Conservation (phyloP, 2,329 filamentous ascomycete species). For the Trichophyton rubrum region DNA sequence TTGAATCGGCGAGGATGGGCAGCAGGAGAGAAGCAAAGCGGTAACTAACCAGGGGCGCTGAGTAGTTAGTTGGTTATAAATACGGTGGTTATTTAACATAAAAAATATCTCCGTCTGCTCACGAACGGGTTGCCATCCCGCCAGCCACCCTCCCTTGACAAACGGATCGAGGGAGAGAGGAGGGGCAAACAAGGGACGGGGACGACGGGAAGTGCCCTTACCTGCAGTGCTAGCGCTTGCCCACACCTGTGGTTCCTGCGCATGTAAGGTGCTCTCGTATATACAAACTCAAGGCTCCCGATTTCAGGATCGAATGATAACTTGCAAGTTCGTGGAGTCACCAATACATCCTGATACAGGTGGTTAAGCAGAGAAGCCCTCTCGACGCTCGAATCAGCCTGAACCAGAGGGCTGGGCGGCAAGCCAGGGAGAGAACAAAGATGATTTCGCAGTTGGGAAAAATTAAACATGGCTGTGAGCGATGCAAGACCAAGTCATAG, state of each 20-base stretch:
- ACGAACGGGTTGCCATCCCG: background rate
- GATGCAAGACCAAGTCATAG: constrained; percentile 7
- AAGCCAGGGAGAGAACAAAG: background rate
- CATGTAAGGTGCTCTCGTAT: constrained; percentile 4
- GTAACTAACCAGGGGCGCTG: background rate
- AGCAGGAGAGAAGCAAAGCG: background rate
- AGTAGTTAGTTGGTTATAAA: too few species aligned
- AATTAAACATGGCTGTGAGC: background rate
- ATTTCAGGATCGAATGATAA: background rate
- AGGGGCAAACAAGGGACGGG: constrained; percentile 8
- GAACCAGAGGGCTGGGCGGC: background rate
- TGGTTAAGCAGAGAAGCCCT: background rate
- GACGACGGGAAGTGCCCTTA: constrained; percentile 9
- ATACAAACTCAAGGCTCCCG: background rate
- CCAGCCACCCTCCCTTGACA: background rate
- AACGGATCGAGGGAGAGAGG: background rate
- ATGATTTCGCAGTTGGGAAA: background rate
- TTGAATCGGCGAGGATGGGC: background rate
- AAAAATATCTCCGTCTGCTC: background rate
- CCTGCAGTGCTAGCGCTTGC: constrained; percentile 11
- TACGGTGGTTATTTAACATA: background rate
- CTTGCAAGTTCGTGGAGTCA: background rate
- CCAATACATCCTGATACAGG: background rate
- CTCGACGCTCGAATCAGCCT: background rate
- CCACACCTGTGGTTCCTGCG: constrained; percentile 5